Base-by-base conservation (phyloP, 2,329 filamentous ascomycete species). In the Aspergillus sp. region DNA sequence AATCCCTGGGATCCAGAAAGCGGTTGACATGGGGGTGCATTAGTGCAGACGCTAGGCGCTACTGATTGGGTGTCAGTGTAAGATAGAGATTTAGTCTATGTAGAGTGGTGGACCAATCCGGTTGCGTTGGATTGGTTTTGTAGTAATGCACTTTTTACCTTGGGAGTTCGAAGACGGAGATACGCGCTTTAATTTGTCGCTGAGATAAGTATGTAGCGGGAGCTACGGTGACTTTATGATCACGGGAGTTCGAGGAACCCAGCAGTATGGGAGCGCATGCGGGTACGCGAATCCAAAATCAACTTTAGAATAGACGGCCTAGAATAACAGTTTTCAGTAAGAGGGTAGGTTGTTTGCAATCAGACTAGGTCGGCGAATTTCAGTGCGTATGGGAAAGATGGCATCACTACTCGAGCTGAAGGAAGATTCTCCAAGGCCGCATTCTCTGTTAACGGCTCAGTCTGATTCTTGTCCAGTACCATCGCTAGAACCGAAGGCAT, bases 181-280 rank as follows among this genome's bases (percentile, higher is more conserved):
- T 53, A 30, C 45, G 47, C 38, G 48, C 49, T 61, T 59, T 59
- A 51, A 69, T 69, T 68, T 65, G 65, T 63, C 56, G 53, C 60
- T 50, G 48, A 52, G 52, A 50, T 49, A 32, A 43, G 44, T 52
- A 60, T 60, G 62, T 62, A 59, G 48, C 64, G 61, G 61, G 60
- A 57, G 51, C 57, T 60, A 60, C 59, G 60, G 64, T 58, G 45
- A 58, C 56, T 59, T 59, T 60, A 54, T 50, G 56, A 63, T 69
- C 68, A 71, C 67, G 66, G 64, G 68, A 71, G 17, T 58, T 54
- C 55, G 50, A 60, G 49, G 53, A 59, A 60, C 64, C 67, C 67
- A 60, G 54, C 56, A 54, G 57, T 51, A 55, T 66, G 68, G 65
- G 65, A 62, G 54, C 55, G 49, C 58, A 66, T 60, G 62, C 62